A percentile compares a stretch with the other conserved stretches of the same genome.
Conservation (phyloP, 2,329 filamentous ascomycete species). For the Xylaria sp. region DNA sequence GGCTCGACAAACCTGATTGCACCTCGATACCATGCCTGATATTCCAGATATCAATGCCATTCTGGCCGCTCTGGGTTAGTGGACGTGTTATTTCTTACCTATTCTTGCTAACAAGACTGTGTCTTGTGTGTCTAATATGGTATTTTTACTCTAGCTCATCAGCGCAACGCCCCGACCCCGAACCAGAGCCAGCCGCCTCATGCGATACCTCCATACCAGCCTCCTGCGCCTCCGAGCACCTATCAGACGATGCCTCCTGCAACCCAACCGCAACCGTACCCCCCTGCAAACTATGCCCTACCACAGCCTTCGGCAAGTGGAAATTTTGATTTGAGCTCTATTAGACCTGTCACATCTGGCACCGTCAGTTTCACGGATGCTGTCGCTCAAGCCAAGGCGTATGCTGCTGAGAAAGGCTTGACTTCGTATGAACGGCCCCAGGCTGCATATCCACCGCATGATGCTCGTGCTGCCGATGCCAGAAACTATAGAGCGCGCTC, state of each 20-base stretch:
- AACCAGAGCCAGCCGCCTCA: constrained; percentile 55
- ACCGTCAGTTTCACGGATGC: constrained; percentile 86
- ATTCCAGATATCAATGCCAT: constrained; percentile 58
- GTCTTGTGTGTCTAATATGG: constrained; percentile 37
- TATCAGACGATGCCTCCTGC: constrained; percentile 54
- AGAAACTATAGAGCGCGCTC: constrained; percentile 75
- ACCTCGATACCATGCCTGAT: constrained; percentile 52
- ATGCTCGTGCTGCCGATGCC: constrained; percentile 58
- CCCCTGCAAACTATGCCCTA: constrained; percentile 56
- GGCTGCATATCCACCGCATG: constrained; percentile 55
- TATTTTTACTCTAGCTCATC: constrained; percentile 51
- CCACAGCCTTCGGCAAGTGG: constrained; percentile 78
- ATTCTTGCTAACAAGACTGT: not conserved
- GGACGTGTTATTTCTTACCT: constrained; percentile 11
- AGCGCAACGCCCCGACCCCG: constrained; percentile 55
- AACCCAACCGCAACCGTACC: constrained; percentile 52
- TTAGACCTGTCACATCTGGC: constrained; percentile 81
- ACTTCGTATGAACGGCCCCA: constrained; percentile 66
- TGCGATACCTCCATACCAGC: constrained; percentile 48
- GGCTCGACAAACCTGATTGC: constrained; percentile 11
- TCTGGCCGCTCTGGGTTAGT: constrained; percentile 60
- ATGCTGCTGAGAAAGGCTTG: constrained; percentile 81
- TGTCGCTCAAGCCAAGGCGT: constrained; percentile 84
- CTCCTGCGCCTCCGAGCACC: constrained; percentile 52
- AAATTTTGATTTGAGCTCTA: constrained; percentile 80